These are phyloP conservation scores for Pseudogymnoascus sp. DNA, from an alignment of 2,329 filamentous ascomycete genomes.

Conservation along the genomic window DNA sequence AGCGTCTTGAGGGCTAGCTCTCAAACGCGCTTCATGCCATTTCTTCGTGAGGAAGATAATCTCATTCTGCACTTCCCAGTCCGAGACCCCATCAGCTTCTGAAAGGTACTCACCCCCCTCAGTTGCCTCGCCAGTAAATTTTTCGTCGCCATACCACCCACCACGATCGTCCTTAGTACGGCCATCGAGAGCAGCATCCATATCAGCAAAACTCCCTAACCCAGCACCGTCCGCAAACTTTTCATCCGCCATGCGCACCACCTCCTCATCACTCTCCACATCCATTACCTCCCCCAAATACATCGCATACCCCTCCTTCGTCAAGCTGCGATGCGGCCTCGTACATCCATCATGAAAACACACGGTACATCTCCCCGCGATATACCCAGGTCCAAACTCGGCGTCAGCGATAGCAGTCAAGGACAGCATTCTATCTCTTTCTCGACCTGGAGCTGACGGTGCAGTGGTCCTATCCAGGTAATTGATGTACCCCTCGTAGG, in stretches of 20 bases:
- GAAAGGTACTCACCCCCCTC: neutral
- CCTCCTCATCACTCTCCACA: neutral
- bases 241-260: neutral
- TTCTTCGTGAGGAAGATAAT: neutral
- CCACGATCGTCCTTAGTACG: neutral
- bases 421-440: neutral
- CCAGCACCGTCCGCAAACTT: neutral
- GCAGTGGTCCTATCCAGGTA: neutral
- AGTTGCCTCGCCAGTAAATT: neutral
- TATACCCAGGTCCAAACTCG: neutral
- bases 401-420: neutral
- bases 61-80: neutral
- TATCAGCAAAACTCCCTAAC: neutral
- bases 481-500: neutral
- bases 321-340: neutral
- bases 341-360: neutral
- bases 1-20: neutral
- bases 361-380: neutral
- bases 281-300: neutral
- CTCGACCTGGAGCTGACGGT: neutral
- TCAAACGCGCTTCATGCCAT: neutral
- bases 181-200: neutral
- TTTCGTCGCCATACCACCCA: neutral
- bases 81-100: neutral
- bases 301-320: neutral